A percentile compares a stretch with the other conserved stretches of the same genome.
Conservation (phyloP, 208 protist species). For the Acanthamoeba healyi region DNA sequence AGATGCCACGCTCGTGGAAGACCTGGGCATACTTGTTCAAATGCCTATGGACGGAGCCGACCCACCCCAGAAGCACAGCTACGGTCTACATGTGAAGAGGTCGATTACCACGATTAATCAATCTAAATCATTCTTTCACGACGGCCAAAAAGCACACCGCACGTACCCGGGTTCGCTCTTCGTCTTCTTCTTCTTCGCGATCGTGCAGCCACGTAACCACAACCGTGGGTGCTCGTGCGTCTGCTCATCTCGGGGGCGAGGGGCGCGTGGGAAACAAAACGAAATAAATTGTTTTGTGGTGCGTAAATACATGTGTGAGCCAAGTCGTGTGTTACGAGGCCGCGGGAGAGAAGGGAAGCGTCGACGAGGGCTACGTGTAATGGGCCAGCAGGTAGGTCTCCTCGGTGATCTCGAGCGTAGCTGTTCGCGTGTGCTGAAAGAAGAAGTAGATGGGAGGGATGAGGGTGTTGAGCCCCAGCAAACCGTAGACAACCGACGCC, state of each 20-base stretch:
- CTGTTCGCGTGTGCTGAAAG: constrained; percentile 45
- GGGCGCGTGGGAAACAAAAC: not conserved
- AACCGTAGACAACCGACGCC: constrained; percentile 22
- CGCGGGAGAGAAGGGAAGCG: not conserved
- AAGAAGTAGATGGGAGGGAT: constrained; percentile 58
- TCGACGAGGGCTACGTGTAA: not conserved
- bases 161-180: not conserved
- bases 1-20: not conserved
- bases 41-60: not conserved
- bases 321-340: no score
- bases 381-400: not conserved
- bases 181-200: not conserved
- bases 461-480: constrained; percentile 13
- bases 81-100: not conserved
- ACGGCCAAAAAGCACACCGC: no score
- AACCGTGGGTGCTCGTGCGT: not conserved
- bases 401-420: constrained; percentile 61
- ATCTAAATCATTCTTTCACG: not conserved
- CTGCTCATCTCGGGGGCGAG: not conserved
- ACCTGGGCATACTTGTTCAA: constrained; percentile 4
- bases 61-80: not conserved
- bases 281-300: not conserved
- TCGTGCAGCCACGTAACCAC: not conserved
- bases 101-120: not conserved
- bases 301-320: not conserved